phyloP scores from a whole-genome alignment of 2,329 filamentous ascomycete species.

The Paramyrothecium roridum region DNA sequence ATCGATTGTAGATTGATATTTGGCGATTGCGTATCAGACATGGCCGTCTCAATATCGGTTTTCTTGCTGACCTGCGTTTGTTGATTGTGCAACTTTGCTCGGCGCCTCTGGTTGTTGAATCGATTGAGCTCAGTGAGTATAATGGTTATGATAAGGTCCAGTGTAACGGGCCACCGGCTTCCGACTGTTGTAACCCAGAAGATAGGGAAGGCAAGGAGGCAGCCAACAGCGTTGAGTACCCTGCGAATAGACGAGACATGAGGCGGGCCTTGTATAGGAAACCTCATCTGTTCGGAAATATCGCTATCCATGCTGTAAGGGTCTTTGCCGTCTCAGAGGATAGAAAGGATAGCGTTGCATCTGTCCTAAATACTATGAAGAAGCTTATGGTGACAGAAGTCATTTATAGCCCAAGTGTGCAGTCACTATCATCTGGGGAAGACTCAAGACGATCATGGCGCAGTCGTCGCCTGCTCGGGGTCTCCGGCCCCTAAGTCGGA shows the following conservation, averaged over 20 bases:
- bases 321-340: no score
- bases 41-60: constrained; percentile 8
- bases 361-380: no score
- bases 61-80: constrained; percentile 5
- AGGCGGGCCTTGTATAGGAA: constrained; percentile 1
- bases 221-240: constrained; percentile 13
- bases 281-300: neutral
- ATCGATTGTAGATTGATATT: constrained; percentile 12
- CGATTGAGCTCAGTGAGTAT: constrained; percentile 15
- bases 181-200: constrained; percentile 14
- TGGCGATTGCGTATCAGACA: constrained; percentile 5
- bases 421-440: no score
- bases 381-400: no score
- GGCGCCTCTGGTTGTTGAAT: constrained; percentile 14
- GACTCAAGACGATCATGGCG: no score
- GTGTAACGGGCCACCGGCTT: constrained; percentile 16
- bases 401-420: no score
- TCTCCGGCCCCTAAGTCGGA: no score
- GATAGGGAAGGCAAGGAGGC: constrained; percentile 11
- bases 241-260: constrained; percentile 12
- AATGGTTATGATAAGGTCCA: constrained; percentile 16
- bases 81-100: constrained; percentile 10
- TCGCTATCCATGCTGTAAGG: no score
- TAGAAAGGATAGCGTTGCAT: no score
- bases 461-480: no score